Conservation (phyloP, 78 protist genomes). For the slime mould (Dictyostelium discoideum) region dicty_2.7 NC_007090.3:150001-150500, state of each 20-base stretch:
- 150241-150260: constrained; percentile 97
- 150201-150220: constrained; percentile 96
- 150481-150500: constrained; percentile 47
- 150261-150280: constrained; percentile 82
- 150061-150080: constrained; percentile 92
- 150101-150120: constrained; percentile 89
- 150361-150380: constrained; percentile 97
- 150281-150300: neutral
- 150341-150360: constrained; percentile 97
- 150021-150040: constrained; percentile 98
- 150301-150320: constrained; percentile 94
- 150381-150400: constrained; percentile 94
- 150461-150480: constrained; percentile 2
- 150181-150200: constrained; percentile 91
- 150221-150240: constrained; percentile 99
- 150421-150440: constrained; percentile 89
- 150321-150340: constrained; percentile 96
- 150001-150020: constrained; percentile 96
- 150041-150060: constrained; percentile 99
- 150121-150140: constrained; percentile 98
- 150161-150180: constrained; percentile 99
- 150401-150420: constrained; percentile 50
- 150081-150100: constrained; percentile 98
- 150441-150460: constrained; percentile 41
- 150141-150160: constrained; percentile 95